Evolutionary conservation across 768 basidiomycete genomes (phyloP).

Genomic region (Tylopilus intermedius): DNA sequence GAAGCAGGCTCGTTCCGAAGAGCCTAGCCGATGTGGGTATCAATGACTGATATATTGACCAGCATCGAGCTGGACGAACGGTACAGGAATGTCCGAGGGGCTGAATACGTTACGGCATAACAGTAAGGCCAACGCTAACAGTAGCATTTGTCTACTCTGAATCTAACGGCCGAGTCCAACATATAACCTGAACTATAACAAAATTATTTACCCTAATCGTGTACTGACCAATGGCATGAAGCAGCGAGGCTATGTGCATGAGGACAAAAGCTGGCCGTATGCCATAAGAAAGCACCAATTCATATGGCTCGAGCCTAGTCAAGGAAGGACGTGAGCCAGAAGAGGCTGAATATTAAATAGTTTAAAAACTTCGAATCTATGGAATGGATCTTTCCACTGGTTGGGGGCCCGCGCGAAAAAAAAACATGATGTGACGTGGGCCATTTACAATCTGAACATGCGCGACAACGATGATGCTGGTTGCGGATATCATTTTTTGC

Average conservation of each 20-base stretch:
- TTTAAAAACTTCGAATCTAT: slow-evolving; percentile 23
- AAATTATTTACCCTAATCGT: slow-evolving; percentile 13
- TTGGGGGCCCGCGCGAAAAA: slow-evolving; percentile 2
- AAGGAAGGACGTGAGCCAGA: slow-evolving; percentile 9
- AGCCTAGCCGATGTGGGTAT: not conserved
- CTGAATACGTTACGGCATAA: not conserved
- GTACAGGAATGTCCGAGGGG: not conserved
- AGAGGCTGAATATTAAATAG: slow-evolving; percentile 22
- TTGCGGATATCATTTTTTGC: slow-evolving; percentile 3
- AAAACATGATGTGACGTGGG: slow-evolving; percentile 3
- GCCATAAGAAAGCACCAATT: slow-evolving; percentile 18
- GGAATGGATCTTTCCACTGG: slow-evolving; percentile 21
- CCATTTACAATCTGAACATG: slow-evolving; percentile 8
- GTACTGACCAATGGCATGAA: slow-evolving; percentile 10
- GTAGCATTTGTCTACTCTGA: slow-evolving; percentile 3
- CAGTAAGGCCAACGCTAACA: not conserved
- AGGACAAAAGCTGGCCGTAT: slow-evolving; percentile 1
- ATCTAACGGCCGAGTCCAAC: slow-evolving; percentile 8
- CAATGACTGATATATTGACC: not conserved
- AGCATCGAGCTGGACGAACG: not conserved
- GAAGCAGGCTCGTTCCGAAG: not conserved
- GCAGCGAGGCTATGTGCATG: not conserved
- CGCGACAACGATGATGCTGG: slow-evolving; percentile 7
- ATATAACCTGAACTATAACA: slow-evolving; percentile 25
- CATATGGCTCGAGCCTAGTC: slow-evolving; percentile 7